A percentile compares a stretch with the other conserved stretches of the same genome.
Evolutionary conservation across 345 rosid species (phyloP).

Genomic region (Eutrema yunnanense): DNA sequence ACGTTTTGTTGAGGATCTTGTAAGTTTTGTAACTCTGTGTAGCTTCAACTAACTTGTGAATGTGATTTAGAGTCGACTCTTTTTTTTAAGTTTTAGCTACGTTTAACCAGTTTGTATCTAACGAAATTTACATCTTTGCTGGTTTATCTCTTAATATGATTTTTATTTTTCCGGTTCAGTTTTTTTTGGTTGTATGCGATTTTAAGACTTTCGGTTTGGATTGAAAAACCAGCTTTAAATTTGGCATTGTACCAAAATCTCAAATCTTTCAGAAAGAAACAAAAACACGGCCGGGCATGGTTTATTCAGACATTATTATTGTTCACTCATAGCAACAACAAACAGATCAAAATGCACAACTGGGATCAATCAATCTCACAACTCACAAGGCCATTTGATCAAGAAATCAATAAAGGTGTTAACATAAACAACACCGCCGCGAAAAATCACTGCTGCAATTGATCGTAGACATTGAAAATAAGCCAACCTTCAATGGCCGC

Average conservation of each 20-base stretch:
- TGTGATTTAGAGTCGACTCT: neutral
- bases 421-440: neutral
- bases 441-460: slow-evolving; percentile 16
- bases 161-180: too few species aligned
- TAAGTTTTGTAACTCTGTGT: neutral
- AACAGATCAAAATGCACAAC: neutral
- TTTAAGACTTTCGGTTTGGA: too few species aligned
- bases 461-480: slow-evolving; percentile 29
- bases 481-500: slow-evolving; percentile 37
- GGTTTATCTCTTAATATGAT: neutral
- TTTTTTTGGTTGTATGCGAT: too few species aligned
- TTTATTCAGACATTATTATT: neutral
- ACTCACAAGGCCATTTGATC: slow-evolving; percentile 9
- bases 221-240: neutral
- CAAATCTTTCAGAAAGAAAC: neutral
- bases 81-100: neutral
- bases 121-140: neutral
- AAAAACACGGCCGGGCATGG: neutral
- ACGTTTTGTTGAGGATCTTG: slow-evolving; percentile 11
- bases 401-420: neutral
- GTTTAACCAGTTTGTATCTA: neutral
- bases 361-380: neutral
- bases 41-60: slow-evolving; percentile 12
- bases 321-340: slow-evolving; percentile 6
- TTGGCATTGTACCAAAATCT: neutral